phyloP scores from a whole-genome alignment of 2,329 filamentous ascomycete species.

The Cercospora sesami region DNA sequence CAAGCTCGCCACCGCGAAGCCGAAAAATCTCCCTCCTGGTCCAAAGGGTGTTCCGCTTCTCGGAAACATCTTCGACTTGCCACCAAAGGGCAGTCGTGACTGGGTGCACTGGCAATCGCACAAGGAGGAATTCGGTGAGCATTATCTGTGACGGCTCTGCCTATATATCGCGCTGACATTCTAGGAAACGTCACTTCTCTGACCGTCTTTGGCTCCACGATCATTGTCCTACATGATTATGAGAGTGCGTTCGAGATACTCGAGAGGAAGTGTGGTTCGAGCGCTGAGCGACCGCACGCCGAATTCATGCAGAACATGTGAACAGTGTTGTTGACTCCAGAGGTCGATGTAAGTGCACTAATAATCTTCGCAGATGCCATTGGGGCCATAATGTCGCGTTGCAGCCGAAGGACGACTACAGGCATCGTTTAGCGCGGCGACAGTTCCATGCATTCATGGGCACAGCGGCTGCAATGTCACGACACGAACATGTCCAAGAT shows the following conservation, averaged over 20 bases:
- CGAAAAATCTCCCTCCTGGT: constrained; percentile 26
- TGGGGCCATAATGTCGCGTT: constrained; percentile 41
- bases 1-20: background rate
- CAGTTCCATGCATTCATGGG: constrained; percentile 50
- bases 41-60: constrained; percentile 28
- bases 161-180: background rate
- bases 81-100: constrained; percentile 36
- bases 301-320: constrained; percentile 20
- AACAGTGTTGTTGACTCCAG: constrained; percentile 7
- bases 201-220: constrained; percentile 45
- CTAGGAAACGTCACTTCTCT: constrained; percentile 39
- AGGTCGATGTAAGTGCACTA: background rate
- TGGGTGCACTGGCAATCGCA: constrained; percentile 47
- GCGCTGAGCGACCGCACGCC: constrained; percentile 41
- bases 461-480: constrained; percentile 42
- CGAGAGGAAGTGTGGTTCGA: constrained; percentile 40
- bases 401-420: constrained; percentile 7
- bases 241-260: constrained; percentile 43
- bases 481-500: constrained; percentile 49
- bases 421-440: constrained; percentile 45
- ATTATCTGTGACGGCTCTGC: background rate
- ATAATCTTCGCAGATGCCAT: constrained; percentile 30
- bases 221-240: constrained; percentile 46
- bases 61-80: constrained; percentile 30
- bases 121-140: constrained; percentile 36